Evolutionary conservation across 108 stramenopile species (phyloP), one percentile per base, ranked within the genome.

Genomic region (Fragilariopsis cylindrus): DNA sequence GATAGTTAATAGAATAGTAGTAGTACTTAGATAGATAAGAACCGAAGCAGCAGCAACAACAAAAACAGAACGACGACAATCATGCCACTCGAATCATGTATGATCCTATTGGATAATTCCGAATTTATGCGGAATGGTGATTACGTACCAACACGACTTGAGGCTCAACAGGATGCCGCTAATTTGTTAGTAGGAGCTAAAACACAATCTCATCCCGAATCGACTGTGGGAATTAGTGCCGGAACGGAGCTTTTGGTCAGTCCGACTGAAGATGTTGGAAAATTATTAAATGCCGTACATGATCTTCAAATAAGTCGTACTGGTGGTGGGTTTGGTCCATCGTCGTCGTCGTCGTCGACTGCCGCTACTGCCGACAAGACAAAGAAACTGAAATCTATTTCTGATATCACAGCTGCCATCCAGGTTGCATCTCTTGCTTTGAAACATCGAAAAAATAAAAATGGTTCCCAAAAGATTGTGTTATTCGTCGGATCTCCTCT

Each of bases 101-200:
- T 99, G 94, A 95, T 99, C 76, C 91, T 98, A 65, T 81, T 99
- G 76, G 99, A 99, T 84, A 98, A 93, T 78, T 97, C 96, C 71
- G 97, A 99, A 79, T 97, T 86, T 82, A 98, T 98, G 97, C 83
- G 99, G 53, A 99, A 99, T 77, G 98, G 98, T 15, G 99, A 99
- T 76, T 99, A 97, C 90, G 80, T 95, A 55, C 99, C 99, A 18
- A 95, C 96, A n/a, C 96, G 99, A 41, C 82, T 98, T 78, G 97
- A 98, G 70, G 97, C 98, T 30, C 98, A 98, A 82, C 86, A 94
- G 71, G 99, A 98, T 82, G 99, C 99, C 0, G 97, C 96, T 62
- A 98, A 98, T 80, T 77, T 97, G 54, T 75, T 99, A 71, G 94
- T 94, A 69, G 92, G 90, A 19, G 82, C 87, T 78, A 98, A 97